phyloP scores from a whole-genome alignment of 225 moss, liverwort and hornwort genomes.

The Pseudisothecium myosuroides region DNA sequence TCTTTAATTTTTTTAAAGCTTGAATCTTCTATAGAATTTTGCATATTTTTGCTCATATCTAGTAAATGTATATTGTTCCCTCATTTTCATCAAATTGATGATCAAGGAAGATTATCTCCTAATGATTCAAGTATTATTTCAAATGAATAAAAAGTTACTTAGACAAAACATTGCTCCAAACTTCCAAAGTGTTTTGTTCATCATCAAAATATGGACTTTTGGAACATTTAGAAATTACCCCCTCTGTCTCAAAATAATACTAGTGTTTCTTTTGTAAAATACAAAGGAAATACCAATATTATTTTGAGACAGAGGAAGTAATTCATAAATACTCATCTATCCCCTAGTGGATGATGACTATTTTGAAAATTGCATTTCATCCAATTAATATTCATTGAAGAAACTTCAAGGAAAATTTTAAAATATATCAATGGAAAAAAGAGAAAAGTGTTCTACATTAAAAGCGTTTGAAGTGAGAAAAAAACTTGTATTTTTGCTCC shows the following conservation, averaged over 20 bases:
- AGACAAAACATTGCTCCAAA: background rate
- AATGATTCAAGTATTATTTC: background rate
- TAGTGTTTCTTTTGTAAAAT: too few relatives aligned
- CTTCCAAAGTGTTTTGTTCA: background rate
- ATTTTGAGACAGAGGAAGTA: too few relatives aligned
- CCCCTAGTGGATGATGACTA: rapidly evolving
- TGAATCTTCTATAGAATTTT: background rate
- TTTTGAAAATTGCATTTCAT: background rate
- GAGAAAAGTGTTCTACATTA: background rate
- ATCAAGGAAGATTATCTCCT: background rate
- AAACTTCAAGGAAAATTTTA: background rate
- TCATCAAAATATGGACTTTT: background rate
- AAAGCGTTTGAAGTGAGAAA: too few relatives aligned
- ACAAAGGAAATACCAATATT: too few relatives aligned
- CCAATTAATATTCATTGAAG: background rate
- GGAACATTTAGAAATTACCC: rapidly evolving
- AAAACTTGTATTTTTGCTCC: too few relatives aligned
- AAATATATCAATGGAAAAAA: background rate
- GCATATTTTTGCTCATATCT: background rate
- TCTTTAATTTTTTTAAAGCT: background rate
- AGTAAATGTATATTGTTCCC: background rate
- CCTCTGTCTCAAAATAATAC: too few relatives aligned
- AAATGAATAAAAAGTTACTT: background rate
- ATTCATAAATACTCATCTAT: background rate
- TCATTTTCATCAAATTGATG: background rate